Evolutionary conservation across 1,139 yeast species (phyloP), one percentile per base, ranked within the genome.

Genomic region (Diutina pseudorugosa): DNA sequence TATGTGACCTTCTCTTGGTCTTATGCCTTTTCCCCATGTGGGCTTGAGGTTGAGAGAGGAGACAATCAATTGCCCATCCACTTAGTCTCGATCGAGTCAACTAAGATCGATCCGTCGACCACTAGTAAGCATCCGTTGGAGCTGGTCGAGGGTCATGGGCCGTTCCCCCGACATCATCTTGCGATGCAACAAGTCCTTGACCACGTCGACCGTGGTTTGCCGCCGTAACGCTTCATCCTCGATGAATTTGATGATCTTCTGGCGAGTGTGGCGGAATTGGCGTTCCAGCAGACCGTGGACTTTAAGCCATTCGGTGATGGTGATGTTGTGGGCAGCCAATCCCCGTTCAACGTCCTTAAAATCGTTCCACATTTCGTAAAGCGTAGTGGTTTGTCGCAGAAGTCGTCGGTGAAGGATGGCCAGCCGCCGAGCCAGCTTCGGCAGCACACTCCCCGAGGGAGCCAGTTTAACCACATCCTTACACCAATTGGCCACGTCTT

Each of bases 351-450:
- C 56, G 9, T 65, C 61, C 52, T 68, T 69, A 55, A 67, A 69
- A 54, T 69, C 73, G 54, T 69, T 70, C 73, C 73, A 69, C 72
- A 69, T 68, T 56, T 69, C 73, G 55, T 62, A 67, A 18, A 69
- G 57, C 8, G 69, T 65, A 14, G 64, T 58, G 0, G 72, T 71
- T 53, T 68, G 71, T 50, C 72, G 53, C 1, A 71, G 67, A 21
- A 23, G 25, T 36, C 36, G 27, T 21, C 49, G 49, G n/a, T 45
- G 25, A 19, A 45, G 40, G 14, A 45, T 19, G 5, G 21, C 23
- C 19, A 23, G 27, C 1, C 49, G 40, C 7, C 16, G 27, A 3
- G 27, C 27, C n/a, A n/a, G n/a, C n/a, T 19, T 16, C 11, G 49
- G 49, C 49, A 45, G 49, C 2, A 44, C 19, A 4, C 14, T 20